A percentile compares a stretch with the other conserved stretches of the same genome.
phyloP scores from a whole-genome alignment of 306 rosid genomes.

The Vigna nakashimae region DNA sequence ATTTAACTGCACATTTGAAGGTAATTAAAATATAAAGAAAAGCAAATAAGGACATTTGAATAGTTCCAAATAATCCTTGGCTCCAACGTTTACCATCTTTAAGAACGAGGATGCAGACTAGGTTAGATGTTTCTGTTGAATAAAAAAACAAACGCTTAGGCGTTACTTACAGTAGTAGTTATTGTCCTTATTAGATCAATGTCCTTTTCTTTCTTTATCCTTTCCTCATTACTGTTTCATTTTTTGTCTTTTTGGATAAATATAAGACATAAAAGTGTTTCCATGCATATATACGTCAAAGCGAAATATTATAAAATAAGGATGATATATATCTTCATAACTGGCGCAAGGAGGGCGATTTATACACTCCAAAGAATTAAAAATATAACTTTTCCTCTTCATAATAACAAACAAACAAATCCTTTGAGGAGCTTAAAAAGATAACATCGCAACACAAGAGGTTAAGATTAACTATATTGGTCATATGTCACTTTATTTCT shows the following conservation, averaged over 20 bases:
- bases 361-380: background rate
- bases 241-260: constrained; percentile 1
- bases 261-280: constrained; percentile 16
- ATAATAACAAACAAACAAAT: background rate
- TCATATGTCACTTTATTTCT: background rate
- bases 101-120: constrained; percentile 45
- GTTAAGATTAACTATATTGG: background rate
- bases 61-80: constrained; percentile 34
- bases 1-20: constrained; percentile 17
- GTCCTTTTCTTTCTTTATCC: constrained; percentile 28
- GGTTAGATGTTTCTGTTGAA: constrained; percentile 24
- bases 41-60: constrained; percentile 39
- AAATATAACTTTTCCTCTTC: background rate
- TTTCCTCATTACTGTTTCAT: constrained; percentile 8
- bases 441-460: background rate
- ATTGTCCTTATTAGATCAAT: constrained; percentile 35
- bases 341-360: background rate
- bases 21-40: constrained; percentile 23
- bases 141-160: constrained; percentile 36
- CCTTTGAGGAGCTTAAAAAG: background rate
- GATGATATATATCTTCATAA: constrained; percentile 14
- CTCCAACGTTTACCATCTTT: constrained; percentile 37
- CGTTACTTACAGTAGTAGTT: constrained; percentile 36
- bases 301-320: background rate
- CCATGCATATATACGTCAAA: background rate